Evolutionary conservation across 163 green algal species (phyloP).

Genomic region (Chloroidium sp.): DNA sequence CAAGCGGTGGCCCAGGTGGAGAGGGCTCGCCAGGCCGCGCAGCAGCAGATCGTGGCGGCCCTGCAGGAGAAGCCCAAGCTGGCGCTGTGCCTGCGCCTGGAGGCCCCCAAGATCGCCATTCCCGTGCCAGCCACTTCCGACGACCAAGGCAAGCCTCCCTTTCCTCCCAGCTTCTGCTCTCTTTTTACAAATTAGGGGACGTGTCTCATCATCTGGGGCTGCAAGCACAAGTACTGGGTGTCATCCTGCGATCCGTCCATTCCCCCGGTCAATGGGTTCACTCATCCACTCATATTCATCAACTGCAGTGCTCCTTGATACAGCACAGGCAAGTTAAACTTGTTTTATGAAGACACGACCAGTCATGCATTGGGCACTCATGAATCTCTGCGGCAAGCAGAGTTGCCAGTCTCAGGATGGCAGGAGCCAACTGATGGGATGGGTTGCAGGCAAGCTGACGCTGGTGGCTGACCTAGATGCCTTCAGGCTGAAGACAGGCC

Average conservation of each 20-base stretch:
- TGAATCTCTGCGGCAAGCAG: no score
- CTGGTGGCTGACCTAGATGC: constrained; percentile 74
- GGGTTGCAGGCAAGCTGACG: constrained; percentile 26
- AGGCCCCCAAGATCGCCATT: constrained; percentile 81
- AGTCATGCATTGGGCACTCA: no score
- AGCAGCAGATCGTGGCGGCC: constrained; percentile 42
- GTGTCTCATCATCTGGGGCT: neutral
- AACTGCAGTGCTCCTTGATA: no score
- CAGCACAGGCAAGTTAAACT: no score
- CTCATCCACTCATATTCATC: no score
- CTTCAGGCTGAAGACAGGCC: constrained; percentile 55
- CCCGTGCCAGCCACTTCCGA: constrained; percentile 29
- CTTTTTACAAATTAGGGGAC: neutral
- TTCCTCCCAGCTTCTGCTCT: neutral
- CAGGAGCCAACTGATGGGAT: no score
- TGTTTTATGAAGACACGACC: no score
- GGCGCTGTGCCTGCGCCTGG: constrained; percentile 56
- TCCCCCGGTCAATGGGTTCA: neutral
- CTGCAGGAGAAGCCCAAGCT: constrained; percentile 48
- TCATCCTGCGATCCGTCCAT: neutral
- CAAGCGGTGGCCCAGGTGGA: constrained; percentile 47
- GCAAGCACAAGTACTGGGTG: neutral
- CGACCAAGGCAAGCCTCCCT: constrained; percentile 9
- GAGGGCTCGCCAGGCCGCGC: constrained; percentile 35
- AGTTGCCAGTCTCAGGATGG: no score